Base-by-base conservation (phyloP, 2,329 filamentous ascomycete species). In the Calycina marina region DNA sequence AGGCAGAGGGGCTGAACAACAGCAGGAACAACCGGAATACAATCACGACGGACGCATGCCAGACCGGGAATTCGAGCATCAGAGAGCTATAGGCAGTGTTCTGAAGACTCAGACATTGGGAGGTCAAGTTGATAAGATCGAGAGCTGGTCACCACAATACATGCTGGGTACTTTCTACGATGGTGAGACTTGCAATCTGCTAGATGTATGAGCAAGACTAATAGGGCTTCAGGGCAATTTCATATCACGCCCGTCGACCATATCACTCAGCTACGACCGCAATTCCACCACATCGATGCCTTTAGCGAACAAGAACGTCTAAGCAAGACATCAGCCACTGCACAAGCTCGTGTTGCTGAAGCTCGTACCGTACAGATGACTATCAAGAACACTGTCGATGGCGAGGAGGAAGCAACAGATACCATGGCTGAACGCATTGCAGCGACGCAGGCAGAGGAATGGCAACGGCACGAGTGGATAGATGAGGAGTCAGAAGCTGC, bases 211-310 rank as follows among this genome's bases (percentile, higher is more conserved):
- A 16, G 4, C 5, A 12, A 14, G 29, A 15, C 36, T 40, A 18
- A 44, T 28, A 32, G 14, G 22, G 12, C n/a, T 22, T 10, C 13
- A 86, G 82, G 82, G 46, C 75, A 92, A 50, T 63, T 94, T 6
- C 84, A 94, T 57, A 72, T 96, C 24, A 92, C 84, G 1, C 81
- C 80, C 14, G 71, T 92, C 28, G 74, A 77, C 25, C 78, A 82
- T 2, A 72, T 93, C 27, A 80, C 93, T 25, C 83, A 93, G 52
- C 73, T 98, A 50, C 80, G 86, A 4, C 85, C 90, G 0, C 83
- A 94, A 50, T 79, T 93, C 39, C 84, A 93, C 57, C 85, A 96
- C 58, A 67, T 96, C 44, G 90, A 96, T 57, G 88, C 90, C 3
- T 59, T 74, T 28, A 65, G 77, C 28, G 84, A 94, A 47, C 67